Evolutionary conservation across 805 yeast species (phyloP).

Genomic region (Cyberlindnera saturnus): DNA sequence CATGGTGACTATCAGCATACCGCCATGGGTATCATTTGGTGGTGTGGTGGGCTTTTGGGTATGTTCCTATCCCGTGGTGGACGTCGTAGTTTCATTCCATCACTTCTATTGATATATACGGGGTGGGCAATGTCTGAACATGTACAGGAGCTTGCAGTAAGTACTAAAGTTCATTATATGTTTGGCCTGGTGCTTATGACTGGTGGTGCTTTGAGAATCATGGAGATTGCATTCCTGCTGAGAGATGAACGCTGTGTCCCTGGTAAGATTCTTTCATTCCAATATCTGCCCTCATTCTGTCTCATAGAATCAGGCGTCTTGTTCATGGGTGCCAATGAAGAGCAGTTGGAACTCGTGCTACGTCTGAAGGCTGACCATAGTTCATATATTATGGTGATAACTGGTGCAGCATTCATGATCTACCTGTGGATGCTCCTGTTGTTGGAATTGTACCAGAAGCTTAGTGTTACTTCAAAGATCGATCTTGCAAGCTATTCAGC

Average conservation of each 20-base stretch:
- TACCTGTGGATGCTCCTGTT: conserved; percentile 61
- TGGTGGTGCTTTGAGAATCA: conserved; percentile 70
- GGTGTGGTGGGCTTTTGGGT: conserved; percentile 90
- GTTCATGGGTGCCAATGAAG: conserved; percentile 92
- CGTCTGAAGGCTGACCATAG: conserved; percentile 80
- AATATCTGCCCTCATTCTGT: conserved; percentile 80
- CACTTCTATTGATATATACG: conserved; percentile 74
- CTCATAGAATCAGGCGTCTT: conserved; percentile 71
- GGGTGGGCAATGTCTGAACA: conserved; percentile 96
- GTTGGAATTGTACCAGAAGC: conserved; percentile 48
- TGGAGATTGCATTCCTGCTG: conserved; percentile 76
- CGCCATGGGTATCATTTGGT: conserved; percentile 94
- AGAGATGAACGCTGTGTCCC: conserved; percentile 45
- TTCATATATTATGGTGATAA: conserved; percentile 66
- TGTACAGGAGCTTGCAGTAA: conserved; percentile 64
- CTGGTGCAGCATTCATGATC: conserved; percentile 69
- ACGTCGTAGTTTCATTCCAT: conserved; percentile 70
- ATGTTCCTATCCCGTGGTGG: conserved; percentile 66
- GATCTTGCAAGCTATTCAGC: conserved; percentile 10
- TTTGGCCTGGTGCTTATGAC: conserved; percentile 77
- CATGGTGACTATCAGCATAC: conserved; percentile 96
- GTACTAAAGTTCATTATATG: conserved; percentile 82
- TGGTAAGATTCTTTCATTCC: conserved; percentile 61
- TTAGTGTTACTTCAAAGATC: conserved; percentile 18
- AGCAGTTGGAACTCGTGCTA: conserved; percentile 66